Evolutionary conservation across 495 filamentous ascomycete genomes (phyloP), one percentile per base, ranked within the genome.

Genomic region (Rostrohypoxylon terebratum): DNA sequence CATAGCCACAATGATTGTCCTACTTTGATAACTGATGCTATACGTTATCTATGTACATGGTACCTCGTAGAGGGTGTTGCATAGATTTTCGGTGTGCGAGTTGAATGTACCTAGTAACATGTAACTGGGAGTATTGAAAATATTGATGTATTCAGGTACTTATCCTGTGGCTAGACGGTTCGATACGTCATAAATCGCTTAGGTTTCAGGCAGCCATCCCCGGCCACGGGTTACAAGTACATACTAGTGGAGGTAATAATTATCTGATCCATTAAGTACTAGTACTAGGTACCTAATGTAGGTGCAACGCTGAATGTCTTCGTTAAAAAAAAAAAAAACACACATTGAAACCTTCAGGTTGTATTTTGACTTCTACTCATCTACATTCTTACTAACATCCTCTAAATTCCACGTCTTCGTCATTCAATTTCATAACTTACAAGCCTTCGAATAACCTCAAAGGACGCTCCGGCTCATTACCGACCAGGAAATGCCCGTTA

Each of bases 1-100:
- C 64, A 68, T 55, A 68, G 64, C 69, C 63, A 68, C 59, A 54
- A 13, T 40, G 48, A 38, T 59, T 72, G 63, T 72, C 63, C 45
- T 72, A 57, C 40, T 13, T 61, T 20, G 9, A 25, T 25, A 31
- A 23, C 31, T 53, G 45, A 7, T 45, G 4, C 14, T 4, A n/a
- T 45, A n/a, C 10, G 45, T 16, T 48, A 48, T 9, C n/a, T n/a
- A n/a, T n/a, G n/a, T n/a, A n/a, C n/a, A n/a, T n/a, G n/a, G 20
- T 48, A 20, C 45, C n/a, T 7, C 42, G 4, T 45, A 16, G 45
- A 21, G 23, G 10, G 25, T 54, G 13, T 13, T 11, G 33, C 13
- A n/a, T 36, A 55, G 31, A 36, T 36, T 55, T 55, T 55, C 51
- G 57, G 57, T 59, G 57, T 59, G 34, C 57, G 11, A 33, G 10